Conservation (phyloP, 768 basidiomycete genomes). For the Mycena pura region DNA sequence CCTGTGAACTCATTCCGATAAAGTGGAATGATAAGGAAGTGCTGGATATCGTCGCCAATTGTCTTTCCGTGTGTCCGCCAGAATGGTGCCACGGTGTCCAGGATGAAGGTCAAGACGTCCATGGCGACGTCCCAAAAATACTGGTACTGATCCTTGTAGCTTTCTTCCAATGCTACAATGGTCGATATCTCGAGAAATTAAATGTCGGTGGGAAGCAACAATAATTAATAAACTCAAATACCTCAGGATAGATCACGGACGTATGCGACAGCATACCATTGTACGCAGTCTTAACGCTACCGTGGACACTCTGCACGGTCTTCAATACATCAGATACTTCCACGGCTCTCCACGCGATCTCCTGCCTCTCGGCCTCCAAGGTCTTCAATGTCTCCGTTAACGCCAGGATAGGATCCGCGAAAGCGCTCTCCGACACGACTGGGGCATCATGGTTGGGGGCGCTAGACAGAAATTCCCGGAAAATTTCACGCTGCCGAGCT, state of each 20-base stretch:
- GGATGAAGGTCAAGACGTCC: constrained; percentile 75
- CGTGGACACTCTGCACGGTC: constrained; percentile 62
- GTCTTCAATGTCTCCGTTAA: constrained; percentile 56
- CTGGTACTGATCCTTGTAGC: constrained; percentile 80
- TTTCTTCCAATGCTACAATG: constrained; percentile 76
- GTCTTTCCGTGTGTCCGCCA: constrained; percentile 84
- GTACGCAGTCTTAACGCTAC: constrained; percentile 65
- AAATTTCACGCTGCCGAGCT: constrained; percentile 62
- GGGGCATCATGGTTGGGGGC: constrained; percentile 26
- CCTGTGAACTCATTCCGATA: constrained; percentile 88
- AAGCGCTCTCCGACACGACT: constrained; percentile 44
- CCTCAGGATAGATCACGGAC: constrained; percentile 82
- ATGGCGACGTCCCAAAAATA: constrained; percentile 84
- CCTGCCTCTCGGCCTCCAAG: constrained; percentile 54
- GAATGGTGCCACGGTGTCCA: constrained; percentile 80
- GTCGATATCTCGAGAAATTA: constrained; percentile 60
- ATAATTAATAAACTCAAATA: constrained; percentile 36
- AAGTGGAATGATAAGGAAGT: constrained; percentile 82
- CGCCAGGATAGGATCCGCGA: constrained; percentile 60
- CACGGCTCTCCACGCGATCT: constrained; percentile 53
- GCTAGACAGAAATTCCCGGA: constrained; percentile 51
- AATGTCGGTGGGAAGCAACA: background rate
- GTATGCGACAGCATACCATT: constrained; percentile 70
- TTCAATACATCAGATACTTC: constrained; percentile 56
- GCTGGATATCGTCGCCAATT: constrained; percentile 81